Base-by-base conservation (phyloP, 306 rosid genomes). In the Calophaca sinica region DNA sequence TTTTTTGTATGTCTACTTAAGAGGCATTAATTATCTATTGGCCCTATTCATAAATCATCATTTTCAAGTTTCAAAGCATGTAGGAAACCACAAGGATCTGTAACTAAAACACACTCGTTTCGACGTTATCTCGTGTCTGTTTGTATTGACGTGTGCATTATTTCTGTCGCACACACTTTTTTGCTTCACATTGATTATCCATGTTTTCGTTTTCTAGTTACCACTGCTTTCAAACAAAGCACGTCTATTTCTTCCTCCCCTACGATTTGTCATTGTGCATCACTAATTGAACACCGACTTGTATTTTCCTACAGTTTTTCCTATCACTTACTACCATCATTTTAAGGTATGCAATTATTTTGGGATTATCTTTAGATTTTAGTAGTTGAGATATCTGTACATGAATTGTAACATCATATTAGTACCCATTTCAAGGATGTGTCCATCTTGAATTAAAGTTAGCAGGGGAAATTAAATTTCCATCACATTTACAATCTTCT, bases 181-280 rank as follows among this genome's bases (percentile, higher is more conserved):
- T 41, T 80, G 74, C 80, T 54, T 84, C 82, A 80, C 87, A 80
- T 84, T 84, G 82, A 81, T 42, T 3, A 2, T 79, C 83, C 72
- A 53, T 81, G 72, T 54, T 74, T 76, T 72, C 54, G 36, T 73
- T 78, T 55, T 68, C 2, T 26, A 64, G 58, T 45, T 79, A 50
- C 20, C 53, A 57, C 68, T 48, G 7, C 79, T 59, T 35, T 32
- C 74, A 72, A 73, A 77, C 83, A 62, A 62, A 15, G 31, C 0
- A 64, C 31, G 71, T 80, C 87, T 41, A 31, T 80, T 68, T 84
- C 87, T 41, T 7, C 82, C 48, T 41, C 63, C 65, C 3, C 72
- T 13, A 45, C 68, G 33, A 48, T 66, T 44, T 26, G 52, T 72
- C 68, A 64, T 57, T 77, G 51, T 61, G 80, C 64, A 48, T 75